These are phyloP conservation scores for Phytophthora quininea DNA, from an alignment of 352 stramenopile genomes.

Conservation along the genomic window DNA sequence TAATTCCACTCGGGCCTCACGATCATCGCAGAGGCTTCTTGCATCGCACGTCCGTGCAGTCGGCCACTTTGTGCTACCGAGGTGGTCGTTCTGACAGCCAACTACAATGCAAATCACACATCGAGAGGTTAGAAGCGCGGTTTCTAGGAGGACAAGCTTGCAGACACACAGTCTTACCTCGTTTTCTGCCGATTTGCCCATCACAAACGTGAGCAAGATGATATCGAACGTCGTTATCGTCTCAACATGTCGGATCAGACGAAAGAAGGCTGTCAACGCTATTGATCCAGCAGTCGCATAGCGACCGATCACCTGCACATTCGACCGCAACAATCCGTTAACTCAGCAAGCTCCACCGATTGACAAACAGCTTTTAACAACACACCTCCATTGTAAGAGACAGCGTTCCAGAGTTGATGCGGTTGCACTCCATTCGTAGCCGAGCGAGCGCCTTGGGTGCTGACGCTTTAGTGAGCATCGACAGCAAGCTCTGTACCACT, in stretches of 20 bases:
- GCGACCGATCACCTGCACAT: constrained; percentile 55
- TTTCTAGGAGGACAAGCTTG: neutral
- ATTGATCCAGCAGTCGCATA: constrained; percentile 59
- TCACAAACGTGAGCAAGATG: constrained; percentile 62
- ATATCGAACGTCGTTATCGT: constrained; percentile 63
- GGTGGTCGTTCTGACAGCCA: constrained; percentile 51
- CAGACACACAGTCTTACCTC: constrained; percentile 32
- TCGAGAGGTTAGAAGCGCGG: neutral
- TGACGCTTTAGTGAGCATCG: constrained; percentile 64
- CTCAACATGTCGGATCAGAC: constrained; percentile 51
- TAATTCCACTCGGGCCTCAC: constrained; percentile 49
- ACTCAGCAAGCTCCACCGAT: neutral
- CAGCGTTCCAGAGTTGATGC: constrained; percentile 54
- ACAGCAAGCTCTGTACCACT: constrained; percentile 77
- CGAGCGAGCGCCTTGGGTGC: constrained; percentile 53
- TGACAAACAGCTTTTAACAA: neutral
- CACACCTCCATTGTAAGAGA: constrained; percentile 60
- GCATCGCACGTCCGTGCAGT: constrained; percentile 40
- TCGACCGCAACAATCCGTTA: neutral
- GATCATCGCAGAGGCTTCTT: constrained; percentile 34
- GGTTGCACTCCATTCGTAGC: constrained; percentile 68
- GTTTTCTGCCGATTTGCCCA: constrained; percentile 70
- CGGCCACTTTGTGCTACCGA: constrained; percentile 44
- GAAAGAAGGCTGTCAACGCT: constrained; percentile 52
- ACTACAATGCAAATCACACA: constrained; percentile 21